Percentiles rank a stretch among this genome's conserved stretches.
These are phyloP conservation scores for Strobilomyces confusus DNA, from an alignment of 768 basidiomycete genomes.

Conservation along the genomic window DNA sequence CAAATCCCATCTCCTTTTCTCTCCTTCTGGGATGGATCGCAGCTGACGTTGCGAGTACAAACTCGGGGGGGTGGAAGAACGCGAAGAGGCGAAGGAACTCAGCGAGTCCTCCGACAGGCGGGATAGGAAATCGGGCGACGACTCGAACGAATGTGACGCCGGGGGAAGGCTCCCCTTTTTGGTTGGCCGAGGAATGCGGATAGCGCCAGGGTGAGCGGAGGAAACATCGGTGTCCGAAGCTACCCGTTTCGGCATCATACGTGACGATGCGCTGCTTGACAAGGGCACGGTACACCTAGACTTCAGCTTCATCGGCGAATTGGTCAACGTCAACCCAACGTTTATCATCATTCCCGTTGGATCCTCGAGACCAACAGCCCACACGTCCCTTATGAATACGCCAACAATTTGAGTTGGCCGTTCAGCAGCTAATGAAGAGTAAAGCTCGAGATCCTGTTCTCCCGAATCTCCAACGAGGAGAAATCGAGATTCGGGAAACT, in stretches of 20 bases:
- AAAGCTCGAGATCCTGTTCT: conserved; percentile 94
- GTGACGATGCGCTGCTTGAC: not conserved
- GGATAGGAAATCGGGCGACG: conserved; percentile 9
- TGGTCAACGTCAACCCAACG: not conserved
- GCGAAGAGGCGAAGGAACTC: conserved; percentile 18
- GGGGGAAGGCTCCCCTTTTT: conserved; percentile 14
- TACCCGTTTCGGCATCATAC: conserved; percentile 13
- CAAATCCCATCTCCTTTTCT: conserved; percentile 53
- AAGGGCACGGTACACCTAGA: conserved; percentile 9
- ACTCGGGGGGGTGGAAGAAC: conserved; percentile 22
- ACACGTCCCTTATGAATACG: conserved; percentile 82
- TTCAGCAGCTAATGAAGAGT: conserved; percentile 69
- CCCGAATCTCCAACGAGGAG: conserved; percentile 89
- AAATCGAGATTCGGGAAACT: conserved; percentile 73
- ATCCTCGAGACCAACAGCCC: conserved; percentile 45
- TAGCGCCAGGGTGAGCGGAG: conserved; percentile 3
- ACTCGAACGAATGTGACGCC: conserved; percentile 8
- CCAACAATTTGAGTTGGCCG: conserved; percentile 66
- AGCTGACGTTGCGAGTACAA: conserved; percentile 4
- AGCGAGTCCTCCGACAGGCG: conserved; percentile 26
- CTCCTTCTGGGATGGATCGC: conserved; percentile 43
- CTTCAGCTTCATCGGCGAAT: conserved; percentile 3
- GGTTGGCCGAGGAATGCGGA: conserved; percentile 13
- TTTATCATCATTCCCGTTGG: conserved; percentile 48
- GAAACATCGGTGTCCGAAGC: conserved; percentile 19